A percentile compares a stretch with the other conserved stretches of the same genome.
phyloP scores from a whole-genome alignment of 116 monocot species.

The Phalaenopsis hybrid region DNA sequence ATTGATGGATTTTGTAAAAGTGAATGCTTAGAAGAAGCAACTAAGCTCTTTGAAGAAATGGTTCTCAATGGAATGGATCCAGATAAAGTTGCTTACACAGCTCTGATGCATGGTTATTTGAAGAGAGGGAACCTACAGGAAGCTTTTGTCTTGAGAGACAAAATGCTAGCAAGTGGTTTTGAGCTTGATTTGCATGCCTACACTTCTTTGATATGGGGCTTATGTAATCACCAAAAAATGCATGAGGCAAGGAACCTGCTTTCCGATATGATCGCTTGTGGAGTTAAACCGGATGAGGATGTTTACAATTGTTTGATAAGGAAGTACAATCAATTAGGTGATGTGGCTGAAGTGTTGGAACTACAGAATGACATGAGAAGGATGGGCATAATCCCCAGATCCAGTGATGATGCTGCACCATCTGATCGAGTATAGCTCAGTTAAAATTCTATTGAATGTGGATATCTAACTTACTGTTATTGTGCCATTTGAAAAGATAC shows the following conservation, averaged over 20 bases:
- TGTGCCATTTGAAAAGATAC: background rate
- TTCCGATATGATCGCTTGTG: conserved; percentile 53
- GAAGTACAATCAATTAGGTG: conserved; percentile 45
- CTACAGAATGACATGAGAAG: conserved; percentile 7
- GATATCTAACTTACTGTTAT: background rate
- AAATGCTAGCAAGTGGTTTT: conserved; percentile 56
- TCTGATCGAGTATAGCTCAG: background rate
- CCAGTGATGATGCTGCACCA: background rate
- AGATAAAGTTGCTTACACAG: conserved; percentile 65
- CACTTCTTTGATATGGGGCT: conserved; percentile 63
- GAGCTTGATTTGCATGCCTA: conserved; percentile 55
- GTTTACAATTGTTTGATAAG: conserved; percentile 72
- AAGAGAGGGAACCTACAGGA: conserved; percentile 56
- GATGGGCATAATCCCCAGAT: background rate
- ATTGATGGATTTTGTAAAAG: conserved; percentile 80
- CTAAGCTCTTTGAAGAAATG: conserved; percentile 64
- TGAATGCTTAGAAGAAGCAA: conserved; percentile 37
- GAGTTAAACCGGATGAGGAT: conserved; percentile 53
- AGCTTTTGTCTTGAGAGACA: conserved; percentile 46
- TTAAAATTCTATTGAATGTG: conserved; percentile 1
- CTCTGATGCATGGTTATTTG: conserved; percentile 60
- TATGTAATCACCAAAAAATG: conserved; percentile 52
- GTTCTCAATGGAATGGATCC: conserved; percentile 35
- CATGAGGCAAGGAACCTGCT: conserved; percentile 51
- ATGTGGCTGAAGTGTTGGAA: conserved; percentile 36